phyloP scores from a whole-genome alignment of 192 early-diverging fungal genomes.

The Endogone sp. region DNA sequence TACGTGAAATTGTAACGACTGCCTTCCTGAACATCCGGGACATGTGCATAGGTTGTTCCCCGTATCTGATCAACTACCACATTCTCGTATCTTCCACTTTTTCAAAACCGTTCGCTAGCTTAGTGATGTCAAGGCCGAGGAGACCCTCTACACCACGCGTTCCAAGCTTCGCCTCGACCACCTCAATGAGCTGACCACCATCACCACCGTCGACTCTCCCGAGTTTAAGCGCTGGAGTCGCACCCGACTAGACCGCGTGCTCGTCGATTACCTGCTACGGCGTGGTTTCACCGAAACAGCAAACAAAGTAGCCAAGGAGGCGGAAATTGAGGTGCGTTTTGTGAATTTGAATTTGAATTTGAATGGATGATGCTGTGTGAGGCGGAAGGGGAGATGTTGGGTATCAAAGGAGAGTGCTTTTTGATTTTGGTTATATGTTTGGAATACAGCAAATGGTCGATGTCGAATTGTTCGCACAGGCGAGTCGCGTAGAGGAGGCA shows the following conservation, averaged over 20 bases:
- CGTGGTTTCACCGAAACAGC: slow-evolving; percentile 81
- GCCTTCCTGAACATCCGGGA: too few species aligned
- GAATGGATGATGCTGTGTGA: too few species aligned
- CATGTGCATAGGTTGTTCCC: too few species aligned
- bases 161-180: slow-evolving; percentile 73
- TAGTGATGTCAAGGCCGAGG: slow-evolving; percentile 72
- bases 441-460: slow-evolving; percentile 87
- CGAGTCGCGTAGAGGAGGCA: slow-evolving; percentile 75
- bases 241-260: slow-evolving; percentile 77
- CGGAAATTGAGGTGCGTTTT: slow-evolving; percentile 57
- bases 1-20: neutral
- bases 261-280: slow-evolving; percentile 96
- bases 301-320: slow-evolving; percentile 52
- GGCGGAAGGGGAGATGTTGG: too few species aligned
- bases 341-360: neutral
- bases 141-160: slow-evolving; percentile 61
- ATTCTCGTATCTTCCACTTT: neutral
- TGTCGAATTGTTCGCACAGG: slow-evolving; percentile 83
- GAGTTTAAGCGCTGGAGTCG: slow-evolving; percentile 86
- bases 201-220: slow-evolving; percentile 59
- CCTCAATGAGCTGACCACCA: slow-evolving; percentile 64
- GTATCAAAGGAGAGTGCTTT: too few species aligned
- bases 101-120: slow-evolving; percentile 36
- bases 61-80: too few species aligned
- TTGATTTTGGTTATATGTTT: too few species aligned